phyloP scores from a whole-genome alignment of 2,329 filamentous ascomycete genomes.

The Trichoderma sp. region DNA sequence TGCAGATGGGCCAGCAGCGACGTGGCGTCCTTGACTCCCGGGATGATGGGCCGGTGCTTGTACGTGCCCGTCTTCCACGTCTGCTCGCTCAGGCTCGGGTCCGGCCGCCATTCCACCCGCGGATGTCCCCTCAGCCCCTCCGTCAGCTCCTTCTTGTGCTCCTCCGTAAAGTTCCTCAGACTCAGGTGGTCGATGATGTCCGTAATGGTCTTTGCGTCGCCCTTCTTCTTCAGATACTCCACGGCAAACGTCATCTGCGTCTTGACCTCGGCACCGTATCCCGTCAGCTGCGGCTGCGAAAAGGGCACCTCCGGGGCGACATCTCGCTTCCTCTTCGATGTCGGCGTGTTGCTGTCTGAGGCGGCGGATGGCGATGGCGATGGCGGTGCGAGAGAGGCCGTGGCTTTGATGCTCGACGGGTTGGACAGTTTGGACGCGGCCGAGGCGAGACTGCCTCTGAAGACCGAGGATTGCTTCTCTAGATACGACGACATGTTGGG shows the following conservation, averaged over 20 bases:
- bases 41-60: conserved; percentile 76
- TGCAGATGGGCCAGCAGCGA: conserved; percentile 80
- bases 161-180: conserved; percentile 59
- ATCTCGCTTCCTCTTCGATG: conserved; percentile 60
- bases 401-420: conserved; percentile 42
- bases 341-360: conserved; percentile 60
- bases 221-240: conserved; percentile 73
- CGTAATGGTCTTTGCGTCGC: conserved; percentile 64
- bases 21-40: conserved; percentile 71
- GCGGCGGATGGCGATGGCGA: conserved; percentile 60
- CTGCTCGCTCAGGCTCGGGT: conserved; percentile 60
- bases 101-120: conserved; percentile 55
- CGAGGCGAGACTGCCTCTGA: conserved; percentile 59
- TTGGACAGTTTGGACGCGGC: conserved; percentile 62
- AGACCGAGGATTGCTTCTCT: conserved; percentile 61
- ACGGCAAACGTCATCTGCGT: conserved; percentile 87
- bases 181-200: conserved; percentile 81
- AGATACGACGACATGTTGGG: conserved; percentile 58
- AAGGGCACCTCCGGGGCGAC: conserved; percentile 54
- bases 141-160: conserved; percentile 61
- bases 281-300: conserved; percentile 73
- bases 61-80: conserved; percentile 70
- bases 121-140: conserved; percentile 65
- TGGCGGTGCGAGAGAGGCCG: conserved; percentile 48
- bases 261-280: conserved; percentile 75